These are phyloP conservation scores for Arctium minus DNA, from an alignment of 129 eudicot genomes.

Conservation along the genomic window DNA sequence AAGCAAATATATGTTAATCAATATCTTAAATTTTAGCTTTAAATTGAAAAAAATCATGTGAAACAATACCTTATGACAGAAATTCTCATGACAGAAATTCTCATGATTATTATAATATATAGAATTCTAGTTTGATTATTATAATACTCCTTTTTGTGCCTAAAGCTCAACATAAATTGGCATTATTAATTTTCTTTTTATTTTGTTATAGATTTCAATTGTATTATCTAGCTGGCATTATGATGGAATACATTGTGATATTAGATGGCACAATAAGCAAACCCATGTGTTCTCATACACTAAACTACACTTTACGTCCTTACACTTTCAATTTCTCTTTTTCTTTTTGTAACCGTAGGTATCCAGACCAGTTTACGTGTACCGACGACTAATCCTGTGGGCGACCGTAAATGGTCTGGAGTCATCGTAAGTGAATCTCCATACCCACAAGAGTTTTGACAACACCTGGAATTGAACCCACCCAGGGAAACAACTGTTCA, in stretches of 20 bases:
- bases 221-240: constrained; percentile 25
- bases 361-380: neutral
- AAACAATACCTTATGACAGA: neutral
- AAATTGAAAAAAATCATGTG: no score
- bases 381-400: neutral
- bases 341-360: neutral
- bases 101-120: no score
- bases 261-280: constrained; percentile 26
- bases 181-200: neutral
- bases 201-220: neutral
- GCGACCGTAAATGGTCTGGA: neutral
- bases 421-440: neutral
- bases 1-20: neutral
- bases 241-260: constrained; percentile 28
- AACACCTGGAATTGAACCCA: no score
- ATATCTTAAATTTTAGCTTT: neutral
- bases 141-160: neutral
- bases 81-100: no score
- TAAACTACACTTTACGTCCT: constrained; percentile 21
- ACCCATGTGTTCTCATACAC: constrained; percentile 32
- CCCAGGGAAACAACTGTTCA: neutral
- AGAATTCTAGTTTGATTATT: no score
- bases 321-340: neutral
- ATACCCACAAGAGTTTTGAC: neutral
- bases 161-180: neutral